A percentile compares a stretch with the other conserved stretches of the same genome.
phyloP scores from a whole-genome alignment of 2,329 filamentous ascomycete genomes.

The Chaetomium olivaceum region DNA sequence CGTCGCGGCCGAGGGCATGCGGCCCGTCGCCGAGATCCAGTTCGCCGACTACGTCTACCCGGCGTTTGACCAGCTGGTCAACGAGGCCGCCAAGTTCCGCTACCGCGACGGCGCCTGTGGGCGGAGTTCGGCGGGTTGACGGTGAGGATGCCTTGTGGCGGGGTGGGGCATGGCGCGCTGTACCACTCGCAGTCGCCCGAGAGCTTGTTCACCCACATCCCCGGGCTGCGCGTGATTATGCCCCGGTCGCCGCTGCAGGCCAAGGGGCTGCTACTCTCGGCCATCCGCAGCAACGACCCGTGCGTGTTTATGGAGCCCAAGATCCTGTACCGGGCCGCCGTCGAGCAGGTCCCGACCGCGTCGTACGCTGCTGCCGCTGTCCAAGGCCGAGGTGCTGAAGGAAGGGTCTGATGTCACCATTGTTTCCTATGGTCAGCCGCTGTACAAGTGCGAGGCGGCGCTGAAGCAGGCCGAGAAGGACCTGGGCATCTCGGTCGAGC shows the following conservation, averaged over 20 bases:
- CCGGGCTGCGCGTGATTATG: slow-evolving; percentile 81
- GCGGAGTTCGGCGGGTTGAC: slow-evolving; percentile 74
- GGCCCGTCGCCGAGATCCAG: slow-evolving; percentile 90
- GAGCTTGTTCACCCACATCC: slow-evolving; percentile 82
- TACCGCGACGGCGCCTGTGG: slow-evolving; percentile 67
- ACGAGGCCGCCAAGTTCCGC: slow-evolving; percentile 85
- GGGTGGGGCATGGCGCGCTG: slow-evolving; percentile 83
- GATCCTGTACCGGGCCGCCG: slow-evolving; percentile 84
- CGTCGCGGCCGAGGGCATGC: slow-evolving; percentile 85
- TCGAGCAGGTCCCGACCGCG: slow-evolving; percentile 83
- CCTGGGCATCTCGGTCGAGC: slow-evolving; percentile 73
- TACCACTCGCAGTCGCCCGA: slow-evolving; percentile 91
- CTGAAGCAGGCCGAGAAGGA: slow-evolving; percentile 75
- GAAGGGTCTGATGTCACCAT: slow-evolving; percentile 78
- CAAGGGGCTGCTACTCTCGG: slow-evolving; percentile 78
- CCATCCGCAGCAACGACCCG: slow-evolving; percentile 79
- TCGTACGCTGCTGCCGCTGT: slow-evolving; percentile 81
- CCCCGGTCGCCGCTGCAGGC: slow-evolving; percentile 84
- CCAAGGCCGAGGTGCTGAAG: slow-evolving; percentile 82
- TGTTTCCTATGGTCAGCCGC: slow-evolving; percentile 83
- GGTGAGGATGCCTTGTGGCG: slow-evolving; percentile 86
- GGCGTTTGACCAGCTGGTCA: slow-evolving; percentile 91
- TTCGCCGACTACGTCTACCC: slow-evolving; percentile 95
- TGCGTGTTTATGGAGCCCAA: slow-evolving; percentile 95
- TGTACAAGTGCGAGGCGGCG: slow-evolving; percentile 80